Base-by-base conservation (phyloP, 768 basidiomycete genomes). In the Suillus plorans region DNA sequence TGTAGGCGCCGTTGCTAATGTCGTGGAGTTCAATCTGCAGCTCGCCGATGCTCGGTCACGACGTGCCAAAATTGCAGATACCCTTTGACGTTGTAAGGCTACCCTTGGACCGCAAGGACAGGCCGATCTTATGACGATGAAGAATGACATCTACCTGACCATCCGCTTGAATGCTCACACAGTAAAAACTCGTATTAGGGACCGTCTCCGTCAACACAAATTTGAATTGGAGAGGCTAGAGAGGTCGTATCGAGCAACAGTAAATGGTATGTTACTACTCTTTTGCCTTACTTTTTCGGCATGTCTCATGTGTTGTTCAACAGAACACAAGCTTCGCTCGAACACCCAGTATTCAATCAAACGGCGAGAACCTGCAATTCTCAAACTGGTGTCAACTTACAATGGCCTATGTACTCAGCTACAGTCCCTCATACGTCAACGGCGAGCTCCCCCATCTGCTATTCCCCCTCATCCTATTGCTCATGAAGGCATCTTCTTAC, bases 321-420 rank as follows among this genome's bases (percentile, higher is more conserved):
- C 72, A n/a, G 37, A 65, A 14, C 34, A 67, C 6, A 75, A 75
- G 42, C 34, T 78, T 8, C 60, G 67, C 14, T 50, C 53, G 1
- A 76, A 76, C 63, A 73, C 73, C 8, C 58, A 74, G 28, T n/a
- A 64, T 3, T 66, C 70, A 3, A 65, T 76, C 1, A 69, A 70
- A 31, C 49, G 65, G 4, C 69, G 72, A 20, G 73, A 78, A 25
- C 74, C 74, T 14, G 67, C 64, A 0, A 73, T 78, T 36, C 50
- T 62, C 18, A 60, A 65, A 12, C 44, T 74, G 3, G 72, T 66
- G 0, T 53, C 42, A 0, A 66, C 70, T 9, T 78, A 75, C 67
- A 79, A 79, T 56, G 67, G 64, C 6, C 62, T 76, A 16, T 72
- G 72, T 42, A 58, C 57, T 5, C 56, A 67, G 3, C 60, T 79